Evolutionary conservation across 1,284 basidiomycete species (phyloP), one percentile per base, ranked within the genome.

Genomic region (Ceraceosorus guamensis): DNA sequence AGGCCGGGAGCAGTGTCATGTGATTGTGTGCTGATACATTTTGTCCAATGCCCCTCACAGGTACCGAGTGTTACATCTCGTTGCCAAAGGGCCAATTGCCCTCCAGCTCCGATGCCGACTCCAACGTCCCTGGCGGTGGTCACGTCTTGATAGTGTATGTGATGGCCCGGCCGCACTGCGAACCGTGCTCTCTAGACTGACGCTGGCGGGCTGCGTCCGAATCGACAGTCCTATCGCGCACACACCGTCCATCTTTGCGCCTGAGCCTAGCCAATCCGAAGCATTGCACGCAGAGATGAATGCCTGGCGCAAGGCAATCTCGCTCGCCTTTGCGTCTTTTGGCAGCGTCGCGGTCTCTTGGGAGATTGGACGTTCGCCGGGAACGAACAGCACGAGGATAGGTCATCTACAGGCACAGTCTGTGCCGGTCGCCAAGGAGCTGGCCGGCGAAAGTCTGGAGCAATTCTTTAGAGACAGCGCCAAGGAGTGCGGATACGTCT

Each of bases 381-480:
- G 37, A 8, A 57, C 58, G 0, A 46, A 58, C 11, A 61, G 59
- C 34, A 58, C 59, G 34, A 46, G 71, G 11, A 66, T 63, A 46
- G 67, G 67, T 6, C 72, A 74, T 45, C 58, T 67, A 13, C 72
- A 74, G 37, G 67, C 61, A 5, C 72, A 74, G 52, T 55, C 65
- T 0, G 50, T 74, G 6, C 69, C 72, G 0, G 46, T 74, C 0
- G 52, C 61, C 5, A 18, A 39, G 4, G 35, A 6, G 32, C 48
- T 49, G 48, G 48, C 33, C 10, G 8, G 34, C 8, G 44, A 18
- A 11, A n/a, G n/a, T n/a, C 10, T 61, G 16, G 34, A 50, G 33
- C 41, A 24, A 0, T 65, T 59, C 35, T 63, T 73, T 34, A 33
- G 31, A 4, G 45, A 48, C 10, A 52, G 52, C 6, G 54, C 53